These are phyloP conservation scores for Petunia axillaris DNA, from an alignment of 257 asterid genomes.

Conservation along the genomic window DNA sequence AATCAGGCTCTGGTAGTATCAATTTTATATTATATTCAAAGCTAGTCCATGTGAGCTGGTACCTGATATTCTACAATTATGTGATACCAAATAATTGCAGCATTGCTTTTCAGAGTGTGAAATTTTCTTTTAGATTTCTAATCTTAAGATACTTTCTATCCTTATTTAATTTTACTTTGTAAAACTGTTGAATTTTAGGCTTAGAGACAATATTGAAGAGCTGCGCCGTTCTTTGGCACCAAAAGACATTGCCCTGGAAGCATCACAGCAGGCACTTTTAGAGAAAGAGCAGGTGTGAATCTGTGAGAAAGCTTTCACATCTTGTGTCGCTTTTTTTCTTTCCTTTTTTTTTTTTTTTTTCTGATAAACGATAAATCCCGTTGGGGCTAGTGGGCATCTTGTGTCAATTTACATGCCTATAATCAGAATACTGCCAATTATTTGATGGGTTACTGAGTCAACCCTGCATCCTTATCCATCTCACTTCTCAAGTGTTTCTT, in stretches of 20 bases:
- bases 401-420: slow-evolving; percentile 8
- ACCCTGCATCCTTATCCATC: background rate
- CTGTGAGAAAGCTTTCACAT: background rate
- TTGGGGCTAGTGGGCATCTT: background rate
- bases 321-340: background rate
- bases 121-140: slow-evolving; percentile 3
- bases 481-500: slow-evolving; percentile 9
- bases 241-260: slow-evolving; percentile 83
- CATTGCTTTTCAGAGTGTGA: background rate
- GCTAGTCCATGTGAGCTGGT: background rate
- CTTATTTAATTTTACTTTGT: slow-evolving; percentile 30
- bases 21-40: background rate
- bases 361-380: background rate
- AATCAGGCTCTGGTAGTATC: background rate
- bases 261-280: slow-evolving; percentile 75
- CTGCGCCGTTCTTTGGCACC: slow-evolving; percentile 76
- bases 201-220: slow-evolving; percentile 88
- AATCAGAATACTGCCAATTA: background rate
- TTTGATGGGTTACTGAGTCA: background rate
- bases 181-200: slow-evolving; percentile 53
- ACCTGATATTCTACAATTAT: background rate
- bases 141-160: slow-evolving; percentile 3
- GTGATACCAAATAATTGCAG: background rate
- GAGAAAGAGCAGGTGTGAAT: slow-evolving; percentile 83
- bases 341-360: background rate